phyloP scores from a whole-genome alignment of 1,139 yeast genomes.

The Candida glucosophila region DNA sequence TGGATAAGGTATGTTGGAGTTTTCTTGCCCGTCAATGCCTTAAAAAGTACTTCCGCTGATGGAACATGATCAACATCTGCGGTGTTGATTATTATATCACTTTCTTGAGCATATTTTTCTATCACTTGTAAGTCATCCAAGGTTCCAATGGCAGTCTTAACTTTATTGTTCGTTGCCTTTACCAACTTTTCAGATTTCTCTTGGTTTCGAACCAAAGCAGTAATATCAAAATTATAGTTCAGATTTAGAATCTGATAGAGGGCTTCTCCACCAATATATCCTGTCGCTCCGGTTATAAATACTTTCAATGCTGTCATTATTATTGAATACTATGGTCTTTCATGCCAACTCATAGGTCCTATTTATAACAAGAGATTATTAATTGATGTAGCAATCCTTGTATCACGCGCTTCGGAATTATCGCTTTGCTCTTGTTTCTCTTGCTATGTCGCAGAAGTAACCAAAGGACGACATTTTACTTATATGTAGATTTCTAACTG shows the following conservation, averaged over 20 bases:
- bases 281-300: constrained; percentile 25
- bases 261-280: constrained; percentile 26
- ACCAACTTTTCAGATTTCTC: constrained; percentile 15
- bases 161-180: constrained; percentile 11
- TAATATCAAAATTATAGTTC: constrained; percentile 9
- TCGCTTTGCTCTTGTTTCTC: no score
- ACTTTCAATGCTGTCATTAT: constrained; percentile 6
- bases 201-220: constrained; percentile 18
- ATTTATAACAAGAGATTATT: no score
- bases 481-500: no score
- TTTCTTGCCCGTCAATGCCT: constrained; percentile 11
- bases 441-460: no score
- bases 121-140: constrained; percentile 16
- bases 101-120: constrained; percentile 11
- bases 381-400: no score
- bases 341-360: no score
- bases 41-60: constrained; percentile 16
- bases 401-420: no score
- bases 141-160: constrained; percentile 13
- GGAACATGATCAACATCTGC: constrained; percentile 29
- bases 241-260: constrained; percentile 15
- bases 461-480: no score
- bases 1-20: constrained; percentile 22
- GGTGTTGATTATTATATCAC: constrained; percentile 26
- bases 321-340: no score